A percentile compares a stretch with the other conserved stretches of the same genome.
Conservation (phyloP, 2,329 filamentous ascomycete species). For the Ceratocystis variospora region DNA sequence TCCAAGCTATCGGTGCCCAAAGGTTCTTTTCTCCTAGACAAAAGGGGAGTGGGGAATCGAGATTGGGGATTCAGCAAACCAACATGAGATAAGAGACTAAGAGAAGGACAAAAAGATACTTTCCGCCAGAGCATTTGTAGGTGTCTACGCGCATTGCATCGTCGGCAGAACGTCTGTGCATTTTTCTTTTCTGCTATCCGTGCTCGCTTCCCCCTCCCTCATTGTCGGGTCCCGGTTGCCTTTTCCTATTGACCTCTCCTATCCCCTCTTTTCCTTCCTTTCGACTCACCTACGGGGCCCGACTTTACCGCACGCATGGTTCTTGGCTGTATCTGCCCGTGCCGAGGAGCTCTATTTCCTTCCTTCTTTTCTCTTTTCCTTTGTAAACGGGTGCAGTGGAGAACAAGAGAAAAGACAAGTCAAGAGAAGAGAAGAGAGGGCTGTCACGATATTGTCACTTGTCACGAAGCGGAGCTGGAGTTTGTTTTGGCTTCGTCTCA, state of each 20-base stretch:
- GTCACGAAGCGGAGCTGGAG: background rate
- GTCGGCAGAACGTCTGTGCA: conserved; percentile 1
- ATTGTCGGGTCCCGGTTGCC: background rate
- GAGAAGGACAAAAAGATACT: background rate
- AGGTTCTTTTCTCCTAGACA: too few species aligned
- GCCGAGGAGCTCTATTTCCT: background rate
- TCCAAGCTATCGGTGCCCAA: too few species aligned
- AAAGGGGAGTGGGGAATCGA: too few species aligned
- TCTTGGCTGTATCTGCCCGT: conserved; percentile 3
- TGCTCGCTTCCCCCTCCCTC: background rate
- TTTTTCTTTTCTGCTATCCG: background rate
- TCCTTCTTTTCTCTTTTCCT: conserved; percentile 5
- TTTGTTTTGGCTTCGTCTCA: background rate
- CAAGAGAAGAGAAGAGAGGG: background rate
- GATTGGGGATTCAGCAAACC: too few species aligned
- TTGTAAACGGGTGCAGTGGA: background rate
- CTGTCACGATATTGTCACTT: conserved; percentile 4
- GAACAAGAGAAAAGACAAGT: background rate
- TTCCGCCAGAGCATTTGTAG: background rate
- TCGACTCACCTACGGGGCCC: background rate
- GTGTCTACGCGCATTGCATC: background rate
- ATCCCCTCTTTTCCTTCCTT: background rate
- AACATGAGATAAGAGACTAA: background rate
- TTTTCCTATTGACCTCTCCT: background rate
- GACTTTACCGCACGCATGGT: background rate